Evolutionary conservation across 352 stramenopile genomes (phyloP).

Genomic region (Phytophthora boehmeriae): DNA sequence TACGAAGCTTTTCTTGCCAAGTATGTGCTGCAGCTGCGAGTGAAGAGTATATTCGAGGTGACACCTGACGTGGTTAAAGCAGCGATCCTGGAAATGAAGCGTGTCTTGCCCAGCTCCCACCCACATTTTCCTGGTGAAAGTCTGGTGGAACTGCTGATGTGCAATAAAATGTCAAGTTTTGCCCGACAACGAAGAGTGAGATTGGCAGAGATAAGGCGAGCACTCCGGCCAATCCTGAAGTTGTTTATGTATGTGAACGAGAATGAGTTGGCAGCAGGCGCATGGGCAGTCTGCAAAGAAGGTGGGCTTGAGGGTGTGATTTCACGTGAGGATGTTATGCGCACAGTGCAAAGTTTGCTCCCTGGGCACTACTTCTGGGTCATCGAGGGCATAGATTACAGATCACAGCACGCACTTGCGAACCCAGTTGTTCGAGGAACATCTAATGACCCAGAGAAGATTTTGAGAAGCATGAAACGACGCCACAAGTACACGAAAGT

Average conservation of each 20-base stretch:
- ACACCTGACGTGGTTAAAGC: slow-evolving; percentile 23
- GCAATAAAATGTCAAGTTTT: slow-evolving; percentile 38
- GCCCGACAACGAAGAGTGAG: slow-evolving; percentile 43
- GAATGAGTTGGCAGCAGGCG: slow-evolving; percentile 47
- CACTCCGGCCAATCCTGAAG: slow-evolving; percentile 43
- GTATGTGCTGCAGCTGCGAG: slow-evolving; percentile 41
- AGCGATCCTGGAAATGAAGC: slow-evolving; percentile 52
- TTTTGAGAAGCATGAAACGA: slow-evolving; percentile 29
- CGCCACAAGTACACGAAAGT: slow-evolving; percentile 3
- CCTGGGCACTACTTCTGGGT: slow-evolving; percentile 42
- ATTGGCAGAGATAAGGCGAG: slow-evolving; percentile 52
- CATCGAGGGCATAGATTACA: slow-evolving; percentile 25
- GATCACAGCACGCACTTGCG: slow-evolving; percentile 15
- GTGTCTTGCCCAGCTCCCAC: slow-evolving; percentile 49
- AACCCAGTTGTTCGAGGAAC: slow-evolving; percentile 24
- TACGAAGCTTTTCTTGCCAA: slow-evolving; percentile 65
- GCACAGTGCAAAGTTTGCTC: slow-evolving; percentile 43
- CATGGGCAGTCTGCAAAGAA: slow-evolving; percentile 44
- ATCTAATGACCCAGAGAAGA: slow-evolving; percentile 32
- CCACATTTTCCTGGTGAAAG: slow-evolving; percentile 49
- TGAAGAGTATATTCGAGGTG: slow-evolving; percentile 21
- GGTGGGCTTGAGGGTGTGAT: slow-evolving; percentile 47
- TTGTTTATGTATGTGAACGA: slow-evolving; percentile 48
- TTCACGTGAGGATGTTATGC: slow-evolving; percentile 35
- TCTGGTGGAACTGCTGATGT: slow-evolving; percentile 45